Evolutionary conservation across 2,329 filamentous ascomycete species (phyloP).

Genomic region (Fusarium sp.): DNA sequence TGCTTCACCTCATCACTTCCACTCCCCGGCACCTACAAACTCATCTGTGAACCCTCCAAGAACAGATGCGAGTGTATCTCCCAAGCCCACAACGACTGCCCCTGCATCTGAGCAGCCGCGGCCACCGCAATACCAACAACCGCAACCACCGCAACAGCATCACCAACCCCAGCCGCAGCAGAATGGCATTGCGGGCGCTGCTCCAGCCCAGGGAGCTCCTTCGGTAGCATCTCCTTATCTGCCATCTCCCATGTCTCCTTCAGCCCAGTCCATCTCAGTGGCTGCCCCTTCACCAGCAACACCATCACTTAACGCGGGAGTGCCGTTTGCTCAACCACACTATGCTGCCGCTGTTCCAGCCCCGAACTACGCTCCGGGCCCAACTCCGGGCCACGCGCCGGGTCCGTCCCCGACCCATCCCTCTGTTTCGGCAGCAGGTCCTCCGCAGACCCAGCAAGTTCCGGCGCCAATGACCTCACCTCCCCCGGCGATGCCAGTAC

Average conservation of each 20-base stretch:
- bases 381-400: slow-evolving; percentile 18
- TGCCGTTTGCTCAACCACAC: slow-evolving; percentile 34
- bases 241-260: slow-evolving; percentile 26
- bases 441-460: neutral
- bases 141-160: neutral
- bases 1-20: slow-evolving; percentile 40
- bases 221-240: slow-evolving; percentile 17
- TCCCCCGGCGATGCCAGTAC: slow-evolving; percentile 10
- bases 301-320: slow-evolving; percentile 16
- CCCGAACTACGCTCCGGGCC: slow-evolving; percentile 22
- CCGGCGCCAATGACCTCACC: neutral
- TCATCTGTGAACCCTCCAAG: slow-evolving; percentile 2
- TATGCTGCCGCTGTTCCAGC: slow-evolving; percentile 30
- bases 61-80: slow-evolving; percentile 6
- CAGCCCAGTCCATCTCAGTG: slow-evolving; percentile 15
- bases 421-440: neutral
- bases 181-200: slow-evolving; percentile 19
- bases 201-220: slow-evolving; percentile 20
- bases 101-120: slow-evolving; percentile 19
- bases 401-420: slow-evolving; percentile 2
- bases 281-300: slow-evolving; percentile 16
- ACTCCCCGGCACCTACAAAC: slow-evolving; percentile 19
- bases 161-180: neutral
- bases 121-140: neutral
- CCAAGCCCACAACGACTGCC: slow-evolving; percentile 15